phyloP scores from a whole-genome alignment of 202 grass and related monocot species.

The Saccharum hybrid region DNA sequence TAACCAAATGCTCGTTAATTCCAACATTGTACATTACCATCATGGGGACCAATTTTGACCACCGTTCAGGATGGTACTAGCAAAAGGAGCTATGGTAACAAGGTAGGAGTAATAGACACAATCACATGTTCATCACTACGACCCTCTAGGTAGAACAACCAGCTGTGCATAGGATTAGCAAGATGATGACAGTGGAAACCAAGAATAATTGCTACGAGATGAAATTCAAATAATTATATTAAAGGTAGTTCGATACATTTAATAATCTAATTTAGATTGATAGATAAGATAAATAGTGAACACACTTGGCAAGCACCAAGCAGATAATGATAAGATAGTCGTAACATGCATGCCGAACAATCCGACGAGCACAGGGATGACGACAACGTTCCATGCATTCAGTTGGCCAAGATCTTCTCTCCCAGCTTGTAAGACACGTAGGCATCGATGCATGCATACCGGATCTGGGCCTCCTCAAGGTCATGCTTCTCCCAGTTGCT shows the following conservation, averaged over 20 bases:
- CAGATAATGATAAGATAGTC: neutral
- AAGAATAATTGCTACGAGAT: neutral
- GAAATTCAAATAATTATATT: neutral
- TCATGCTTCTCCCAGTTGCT: slow-evolving; percentile 63
- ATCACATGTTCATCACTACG: too few species aligned
- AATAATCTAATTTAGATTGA: neutral
- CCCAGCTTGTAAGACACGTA: slow-evolving; percentile 72
- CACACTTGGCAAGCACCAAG: neutral
- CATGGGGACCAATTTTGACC: too few species aligned
- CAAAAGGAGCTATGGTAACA: too few species aligned
- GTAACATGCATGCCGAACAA: neutral
- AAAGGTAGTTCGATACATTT: neutral
- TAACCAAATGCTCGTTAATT: too few species aligned
- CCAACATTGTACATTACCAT: too few species aligned
- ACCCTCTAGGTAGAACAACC: too few species aligned
- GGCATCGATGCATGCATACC: slow-evolving; percentile 65
- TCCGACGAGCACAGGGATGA: neutral
- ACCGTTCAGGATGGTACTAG: too few species aligned
- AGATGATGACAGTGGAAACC: neutral
- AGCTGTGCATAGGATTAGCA: too few species aligned
- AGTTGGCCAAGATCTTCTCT: slow-evolving; percentile 41
- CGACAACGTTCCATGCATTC: neutral
- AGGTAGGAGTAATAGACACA: too few species aligned
- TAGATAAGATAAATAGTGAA: neutral
- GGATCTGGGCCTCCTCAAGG: slow-evolving; percentile 43